Percentiles rank a stretch among this genome's conserved stretches.
These are phyloP conservation scores for Mycosarcoma mackinlayi DNA, from an alignment of 1,284 basidiomycete genomes.

Conservation along the genomic window DNA sequence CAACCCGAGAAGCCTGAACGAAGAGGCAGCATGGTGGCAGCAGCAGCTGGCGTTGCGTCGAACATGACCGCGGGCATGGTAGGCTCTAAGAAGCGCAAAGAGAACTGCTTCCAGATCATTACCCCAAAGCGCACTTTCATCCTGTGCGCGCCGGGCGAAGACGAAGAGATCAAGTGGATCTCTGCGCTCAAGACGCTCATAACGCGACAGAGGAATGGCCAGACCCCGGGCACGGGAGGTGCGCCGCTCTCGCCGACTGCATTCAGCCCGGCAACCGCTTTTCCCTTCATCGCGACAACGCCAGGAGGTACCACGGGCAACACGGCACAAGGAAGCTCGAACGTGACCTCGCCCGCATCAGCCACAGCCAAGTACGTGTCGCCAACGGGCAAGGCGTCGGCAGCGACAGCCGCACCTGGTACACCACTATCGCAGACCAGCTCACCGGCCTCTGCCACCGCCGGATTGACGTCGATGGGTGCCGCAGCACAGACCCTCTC, in stretches of 20 bases:
- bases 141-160: constrained; percentile 93
- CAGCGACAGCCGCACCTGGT: not conserved
- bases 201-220: constrained; percentile 65
- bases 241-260: constrained; percentile 35
- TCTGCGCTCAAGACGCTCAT: constrained; percentile 91
- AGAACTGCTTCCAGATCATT: constrained; percentile 91
- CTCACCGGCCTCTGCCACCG: not conserved
- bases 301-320: not conserved
- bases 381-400: constrained; percentile 1
- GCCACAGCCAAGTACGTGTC: constrained; percentile 6
- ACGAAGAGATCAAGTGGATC: constrained; percentile 98
- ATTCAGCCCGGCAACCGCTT: constrained; percentile 6
- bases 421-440: not conserved
- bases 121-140: constrained; percentile 90
- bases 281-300: constrained; percentile 26
- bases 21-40: constrained; percentile 43
- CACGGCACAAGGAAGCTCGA: constrained; percentile 1
- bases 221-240: constrained; percentile 20
- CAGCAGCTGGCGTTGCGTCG: constrained; percentile 44
- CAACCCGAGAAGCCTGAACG: constrained; percentile 36
- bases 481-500: constrained; percentile 42
- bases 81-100: constrained; percentile 59
- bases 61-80: constrained; percentile 46
- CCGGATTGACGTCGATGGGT: constrained; percentile 31
- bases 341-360: constrained; percentile 7